Conservation (phyloP, 352 stramenopile species). For the Globisporangium emineosum region DNA sequence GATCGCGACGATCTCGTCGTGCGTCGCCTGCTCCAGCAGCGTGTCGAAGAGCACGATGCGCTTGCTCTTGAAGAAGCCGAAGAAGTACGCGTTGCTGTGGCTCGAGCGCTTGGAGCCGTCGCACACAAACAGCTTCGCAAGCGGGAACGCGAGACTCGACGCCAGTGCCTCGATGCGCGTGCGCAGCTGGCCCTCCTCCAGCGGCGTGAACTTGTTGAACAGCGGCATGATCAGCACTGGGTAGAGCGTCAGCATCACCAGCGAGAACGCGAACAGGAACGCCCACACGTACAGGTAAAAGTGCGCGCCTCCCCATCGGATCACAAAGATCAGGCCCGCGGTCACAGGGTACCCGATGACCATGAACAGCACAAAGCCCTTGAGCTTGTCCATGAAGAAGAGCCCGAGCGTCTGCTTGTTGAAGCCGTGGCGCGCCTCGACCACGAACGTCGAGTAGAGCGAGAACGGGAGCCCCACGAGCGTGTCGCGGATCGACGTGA, state of each 20-base stretch:
- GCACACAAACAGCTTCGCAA: conserved; percentile 97
- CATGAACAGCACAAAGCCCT: conserved; percentile 86
- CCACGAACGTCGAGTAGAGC: conserved; percentile 95
- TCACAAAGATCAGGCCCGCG: conserved; percentile 62
- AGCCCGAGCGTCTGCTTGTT: conserved; percentile 96
- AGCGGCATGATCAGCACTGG: conserved; percentile 96
- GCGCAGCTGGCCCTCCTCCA: conserved; percentile 89
- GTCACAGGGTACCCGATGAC: conserved; percentile 72
- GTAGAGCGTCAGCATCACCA: conserved; percentile 96
- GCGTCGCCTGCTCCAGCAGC: conserved; percentile 90
- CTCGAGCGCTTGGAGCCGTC: conserved; percentile 96
- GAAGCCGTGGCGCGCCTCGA: conserved; percentile 97
- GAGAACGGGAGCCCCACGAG: conserved; percentile 62
- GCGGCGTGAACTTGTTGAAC: conserved; percentile 95
- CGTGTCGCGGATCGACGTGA: conserved; percentile 64
- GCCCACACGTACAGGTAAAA: conserved; percentile 94
- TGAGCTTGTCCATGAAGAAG: conserved; percentile 96
- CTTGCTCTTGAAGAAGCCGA: conserved; percentile 96
- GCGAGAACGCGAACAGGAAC: conserved; percentile 92
- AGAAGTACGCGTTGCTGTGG: conserved; percentile 90
- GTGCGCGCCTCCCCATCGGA: conserved; percentile 64
- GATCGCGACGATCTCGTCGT: conserved; percentile 95
- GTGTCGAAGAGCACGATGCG: conserved; percentile 98
- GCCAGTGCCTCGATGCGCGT: conserved; percentile 92
- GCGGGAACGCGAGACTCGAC: conserved; percentile 88